phyloP scores from a whole-genome alignment of 75 land plant genomes.

The Ceratopteris richardii region DNA sequence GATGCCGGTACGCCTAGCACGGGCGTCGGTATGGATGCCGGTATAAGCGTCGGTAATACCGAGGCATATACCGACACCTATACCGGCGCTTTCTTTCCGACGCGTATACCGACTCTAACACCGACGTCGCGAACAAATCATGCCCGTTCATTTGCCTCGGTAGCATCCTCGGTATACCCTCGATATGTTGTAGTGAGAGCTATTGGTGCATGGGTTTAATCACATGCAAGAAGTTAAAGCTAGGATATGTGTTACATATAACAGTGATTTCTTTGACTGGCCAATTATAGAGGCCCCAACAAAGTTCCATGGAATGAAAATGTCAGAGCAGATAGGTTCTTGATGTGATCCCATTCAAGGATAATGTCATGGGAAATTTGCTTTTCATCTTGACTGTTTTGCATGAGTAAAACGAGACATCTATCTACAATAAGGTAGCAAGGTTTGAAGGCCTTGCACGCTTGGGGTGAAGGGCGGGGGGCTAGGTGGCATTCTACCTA shows the following conservation, averaged over 20 bases:
- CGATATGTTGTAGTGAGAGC: constrained; percentile 54
- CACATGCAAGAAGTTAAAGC: constrained; percentile 95
- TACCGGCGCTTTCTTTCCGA: too few species aligned
- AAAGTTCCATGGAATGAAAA: constrained; percentile 63
- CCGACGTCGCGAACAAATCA: too few species aligned
- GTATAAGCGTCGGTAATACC: too few species aligned
- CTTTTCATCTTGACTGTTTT: constrained; percentile 96
- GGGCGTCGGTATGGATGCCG: too few species aligned
- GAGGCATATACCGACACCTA: too few species aligned
- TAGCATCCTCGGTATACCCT: too few species aligned
- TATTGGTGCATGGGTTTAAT: constrained; percentile 65
- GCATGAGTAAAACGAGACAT: constrained; percentile 99
- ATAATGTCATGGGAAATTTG: constrained; percentile 93
- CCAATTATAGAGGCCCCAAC: constrained; percentile 84
- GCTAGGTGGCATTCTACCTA: too few species aligned
- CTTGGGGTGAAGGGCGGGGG: too few species aligned
- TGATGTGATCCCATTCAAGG: constrained; percentile 70
- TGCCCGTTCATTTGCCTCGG: too few species aligned
- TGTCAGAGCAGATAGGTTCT: constrained; percentile 93
- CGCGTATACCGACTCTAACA: too few species aligned
- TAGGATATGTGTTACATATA: constrained; percentile 90
- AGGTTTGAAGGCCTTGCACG: constrained; percentile 80
- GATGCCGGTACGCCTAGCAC: too few species aligned
- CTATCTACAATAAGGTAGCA: constrained; percentile 97
- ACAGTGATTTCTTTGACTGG: constrained; percentile 99